phyloP scores from a whole-genome alignment of 441 rosid genomes.

The Adansonia rubrostipa region DNA sequence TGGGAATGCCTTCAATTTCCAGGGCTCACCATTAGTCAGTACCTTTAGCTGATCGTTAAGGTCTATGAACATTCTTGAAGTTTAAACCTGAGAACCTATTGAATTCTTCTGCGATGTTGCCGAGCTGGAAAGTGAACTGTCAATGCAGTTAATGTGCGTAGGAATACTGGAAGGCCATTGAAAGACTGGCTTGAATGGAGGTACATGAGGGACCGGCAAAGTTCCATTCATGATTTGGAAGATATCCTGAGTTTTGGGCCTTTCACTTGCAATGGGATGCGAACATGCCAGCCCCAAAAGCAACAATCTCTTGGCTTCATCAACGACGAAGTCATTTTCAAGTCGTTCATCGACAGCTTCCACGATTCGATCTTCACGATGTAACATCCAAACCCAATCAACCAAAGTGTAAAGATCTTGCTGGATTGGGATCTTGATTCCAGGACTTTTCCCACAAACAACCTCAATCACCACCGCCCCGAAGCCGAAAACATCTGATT shows the following conservation, averaged over 20 bases:
- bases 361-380: constrained; percentile 45
- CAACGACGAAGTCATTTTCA: constrained; percentile 28
- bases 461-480: constrained; percentile 63
- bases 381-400: constrained; percentile 64
- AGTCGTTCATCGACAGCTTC: constrained; percentile 51
- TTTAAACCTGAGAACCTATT: not conserved
- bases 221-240: constrained; percentile 51
- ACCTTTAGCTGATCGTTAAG: constrained; percentile 46
- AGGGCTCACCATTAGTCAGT: constrained; percentile 50
- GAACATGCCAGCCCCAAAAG: constrained; percentile 63
- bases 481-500: constrained; percentile 58
- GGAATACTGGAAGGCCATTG: constrained; percentile 42
- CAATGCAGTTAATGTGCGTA: constrained; percentile 9
- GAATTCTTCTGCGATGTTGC: not conserved
- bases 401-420: constrained; percentile 39
- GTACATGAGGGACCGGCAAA: constrained; percentile 44
- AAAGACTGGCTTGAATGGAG: constrained; percentile 54
- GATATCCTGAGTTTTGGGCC: constrained; percentile 45
- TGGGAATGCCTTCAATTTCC: constrained; percentile 40
- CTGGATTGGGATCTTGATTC: constrained; percentile 32
- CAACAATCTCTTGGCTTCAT: constrained; percentile 45
- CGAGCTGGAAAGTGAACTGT: constrained; percentile 27
- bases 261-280: constrained; percentile 46
- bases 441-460: constrained; percentile 46
- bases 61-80: not conserved